Evolutionary conservation across 2,329 filamentous ascomycete species (phyloP), one percentile per base, ranked within the genome.

Genomic region (Trichoderma sp.): DNA sequence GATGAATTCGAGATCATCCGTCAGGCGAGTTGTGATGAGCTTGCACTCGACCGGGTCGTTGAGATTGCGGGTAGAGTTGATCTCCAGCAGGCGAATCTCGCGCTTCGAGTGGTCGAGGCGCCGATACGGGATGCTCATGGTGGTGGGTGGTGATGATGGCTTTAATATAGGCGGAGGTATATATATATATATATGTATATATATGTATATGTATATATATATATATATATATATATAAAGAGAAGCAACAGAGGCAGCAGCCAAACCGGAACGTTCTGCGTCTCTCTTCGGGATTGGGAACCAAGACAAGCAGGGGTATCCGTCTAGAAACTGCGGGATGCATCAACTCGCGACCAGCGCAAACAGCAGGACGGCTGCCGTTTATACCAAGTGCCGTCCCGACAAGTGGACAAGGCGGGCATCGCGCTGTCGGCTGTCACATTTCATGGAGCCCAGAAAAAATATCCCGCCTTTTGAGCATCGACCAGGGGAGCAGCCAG

Each of bases 261-360:
- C 37, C 51, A 55, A 66, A 56, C 34, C 52, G 43, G 63, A 10
- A 46, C 16, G 28, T 16, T 18, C 21, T 34, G 34, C n/a, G 49
- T 54, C 18, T 61, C 7, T 39, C 37, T 43, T 21, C 34, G 34
- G 52, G 28, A 55, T 34, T 63, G 59, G 24, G 39, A 43, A 24
- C 24, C 60, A 64, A 43, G 60, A 52, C 21, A 46, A 46, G 26
- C 39, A 66, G 51, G 54, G 63, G 52, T 66, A 46, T 52, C 34
- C 10, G 26, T 46, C 56, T 52, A 66, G 63, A 46, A 49, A 56
- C 63, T 34, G 63, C 63, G 55, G 63, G 63, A 66, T 46, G 63
- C 63, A 56, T 66, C 63, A 66, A 39, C 63, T 66, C 63, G 63
- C 63, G 43, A 37, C 63, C 63, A 66, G 56, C 63, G 28, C 63